Evolutionary conservation across 306 rosid genomes (phyloP).

Genomic region (Acmispon strigosus): DNA sequence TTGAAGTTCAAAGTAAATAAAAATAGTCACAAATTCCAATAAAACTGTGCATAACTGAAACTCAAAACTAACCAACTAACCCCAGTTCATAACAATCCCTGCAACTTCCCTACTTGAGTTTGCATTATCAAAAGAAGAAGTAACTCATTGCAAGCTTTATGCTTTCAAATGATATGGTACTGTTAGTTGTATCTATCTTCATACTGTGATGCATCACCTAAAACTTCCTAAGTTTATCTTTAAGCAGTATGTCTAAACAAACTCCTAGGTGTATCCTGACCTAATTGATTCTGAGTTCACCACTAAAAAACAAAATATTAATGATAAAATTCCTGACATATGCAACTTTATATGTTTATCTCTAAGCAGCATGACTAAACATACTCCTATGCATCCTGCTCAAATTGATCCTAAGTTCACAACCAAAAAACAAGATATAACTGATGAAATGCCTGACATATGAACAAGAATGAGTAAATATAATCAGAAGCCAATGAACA

Average conservation of each 20-base stretch:
- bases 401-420: slow-evolving; percentile 13
- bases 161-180: neutral
- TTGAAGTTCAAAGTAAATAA: neutral
- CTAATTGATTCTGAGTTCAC: slow-evolving; percentile 1
- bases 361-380: neutral
- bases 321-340: neutral
- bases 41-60: neutral
- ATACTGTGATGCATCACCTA: neutral
- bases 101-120: slow-evolving; percentile 10
- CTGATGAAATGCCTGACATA: neutral
- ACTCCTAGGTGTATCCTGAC: slow-evolving; percentile 12
- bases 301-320: neutral
- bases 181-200: neutral
- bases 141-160: neutral
- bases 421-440: neutral
- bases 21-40: neutral
- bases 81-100: neutral
- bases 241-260: slow-evolving; percentile 1
- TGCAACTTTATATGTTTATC: neutral
- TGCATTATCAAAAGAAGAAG: neutral
- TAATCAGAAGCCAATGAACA: slow-evolving; percentile 7
- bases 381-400: neutral
- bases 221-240: neutral
- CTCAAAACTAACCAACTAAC: neutral
- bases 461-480: neutral